phyloP scores from a whole-genome alignment of 495 filamentous ascomycete species.

The Xylaria bambusicola region DNA sequence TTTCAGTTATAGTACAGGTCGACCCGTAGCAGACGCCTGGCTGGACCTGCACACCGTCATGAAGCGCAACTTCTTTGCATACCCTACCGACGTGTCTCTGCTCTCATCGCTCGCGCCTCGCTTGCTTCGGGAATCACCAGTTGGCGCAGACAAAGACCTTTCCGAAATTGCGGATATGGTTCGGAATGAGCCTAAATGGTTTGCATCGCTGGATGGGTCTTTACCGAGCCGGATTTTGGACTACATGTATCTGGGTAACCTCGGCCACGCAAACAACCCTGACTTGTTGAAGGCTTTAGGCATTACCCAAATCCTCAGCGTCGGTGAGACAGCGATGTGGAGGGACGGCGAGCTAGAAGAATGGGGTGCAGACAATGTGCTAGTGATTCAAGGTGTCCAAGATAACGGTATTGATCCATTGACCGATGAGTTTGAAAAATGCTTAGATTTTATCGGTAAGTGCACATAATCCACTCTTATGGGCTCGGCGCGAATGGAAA shows the following conservation, averaged over 20 bases:
- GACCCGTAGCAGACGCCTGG: conserved; percentile 83
- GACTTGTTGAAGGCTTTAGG: conserved; percentile 76
- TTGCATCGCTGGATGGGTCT: conserved; percentile 82
- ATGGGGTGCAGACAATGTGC: conserved; percentile 74
- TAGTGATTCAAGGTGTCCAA: conserved; percentile 81
- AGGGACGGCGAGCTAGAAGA: conserved; percentile 61
- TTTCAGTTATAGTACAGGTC: conserved; percentile 82
- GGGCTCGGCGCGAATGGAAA: not conserved
- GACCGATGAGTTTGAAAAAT: conserved; percentile 82
- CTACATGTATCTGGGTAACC: conserved; percentile 96
- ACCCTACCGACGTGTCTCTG: conserved; percentile 82
- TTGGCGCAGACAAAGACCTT: conserved; percentile 37
- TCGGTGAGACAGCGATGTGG: conserved; percentile 91
- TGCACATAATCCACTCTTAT: conserved; percentile 14
- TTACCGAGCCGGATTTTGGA: conserved; percentile 83
- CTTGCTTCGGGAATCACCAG: conserved; percentile 57
- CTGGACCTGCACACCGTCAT: conserved; percentile 77
- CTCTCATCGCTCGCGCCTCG: conserved; percentile 73
- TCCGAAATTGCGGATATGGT: conserved; percentile 47
- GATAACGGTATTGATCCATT: conserved; percentile 96
- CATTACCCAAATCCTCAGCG: conserved; percentile 84
- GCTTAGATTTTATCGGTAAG: conserved; percentile 90
- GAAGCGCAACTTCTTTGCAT: conserved; percentile 93
- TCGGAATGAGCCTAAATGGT: conserved; percentile 70
- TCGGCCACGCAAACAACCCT: conserved; percentile 90